Conservation (phyloP, 768 basidiomycete genomes). For the Rhizopogon sp. region DNA sequence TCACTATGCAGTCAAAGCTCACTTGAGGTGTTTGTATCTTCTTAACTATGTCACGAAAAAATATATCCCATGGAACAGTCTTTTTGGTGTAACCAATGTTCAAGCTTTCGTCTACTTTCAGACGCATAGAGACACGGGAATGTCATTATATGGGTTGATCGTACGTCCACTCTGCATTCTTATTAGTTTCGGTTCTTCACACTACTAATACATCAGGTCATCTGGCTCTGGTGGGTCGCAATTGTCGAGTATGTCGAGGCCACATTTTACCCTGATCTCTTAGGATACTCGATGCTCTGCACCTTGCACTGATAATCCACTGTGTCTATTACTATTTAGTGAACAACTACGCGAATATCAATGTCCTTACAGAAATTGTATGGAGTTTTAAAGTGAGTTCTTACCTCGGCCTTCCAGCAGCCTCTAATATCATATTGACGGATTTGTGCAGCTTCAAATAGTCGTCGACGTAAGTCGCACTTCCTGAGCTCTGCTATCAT, state of each 20-base stretch:
- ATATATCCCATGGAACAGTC: not conserved
- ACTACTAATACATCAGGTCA: not conserved
- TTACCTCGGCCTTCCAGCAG: not conserved
- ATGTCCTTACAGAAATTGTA: conserved; percentile 20
- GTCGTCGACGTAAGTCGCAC: not conserved
- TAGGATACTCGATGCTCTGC: conserved; percentile 33
- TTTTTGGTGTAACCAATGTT: not conserved
- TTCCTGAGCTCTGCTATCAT: not conserved
- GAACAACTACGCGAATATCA: conserved; percentile 27
- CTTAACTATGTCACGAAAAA: not conserved
- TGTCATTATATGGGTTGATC: not conserved
- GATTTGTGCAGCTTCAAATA: not conserved
- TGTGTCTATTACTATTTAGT: conserved; percentile 32
- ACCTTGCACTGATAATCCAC: conserved; percentile 29
- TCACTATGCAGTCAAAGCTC: not conserved
- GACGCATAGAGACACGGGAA: not conserved
- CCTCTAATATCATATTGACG: not conserved
- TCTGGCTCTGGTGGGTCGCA: conserved; percentile 2
- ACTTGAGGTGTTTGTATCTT: not conserved
- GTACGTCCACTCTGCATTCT: not conserved
- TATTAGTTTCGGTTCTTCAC: not conserved
- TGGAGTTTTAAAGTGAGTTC: conserved; percentile 15
- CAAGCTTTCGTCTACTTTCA: not conserved
- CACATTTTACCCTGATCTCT: not conserved
- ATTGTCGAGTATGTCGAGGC: not conserved